A percentile compares a stretch with the other conserved stretches of the same genome.
phyloP scores from a whole-genome alignment of 305 asterid species.

The Andrographis paniculata region DNA sequence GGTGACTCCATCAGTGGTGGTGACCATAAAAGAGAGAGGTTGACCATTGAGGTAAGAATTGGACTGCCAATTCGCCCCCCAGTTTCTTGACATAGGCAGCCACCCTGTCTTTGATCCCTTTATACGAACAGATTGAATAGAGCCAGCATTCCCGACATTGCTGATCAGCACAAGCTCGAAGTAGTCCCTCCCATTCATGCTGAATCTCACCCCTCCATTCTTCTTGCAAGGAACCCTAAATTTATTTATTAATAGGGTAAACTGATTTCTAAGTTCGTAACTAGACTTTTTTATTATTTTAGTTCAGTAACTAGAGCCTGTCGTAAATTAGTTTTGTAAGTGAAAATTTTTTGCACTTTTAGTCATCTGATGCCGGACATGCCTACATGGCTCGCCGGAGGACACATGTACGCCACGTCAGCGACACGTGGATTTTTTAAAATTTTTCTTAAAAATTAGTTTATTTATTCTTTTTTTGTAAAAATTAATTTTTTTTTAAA shows the following conservation, averaged over 20 bases:
- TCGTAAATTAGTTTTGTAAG: no score
- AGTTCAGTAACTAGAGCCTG: no score
- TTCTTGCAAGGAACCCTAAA: constrained; percentile 57
- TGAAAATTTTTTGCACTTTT: no score
- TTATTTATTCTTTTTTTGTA: no score
- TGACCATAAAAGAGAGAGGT: constrained; percentile 46
- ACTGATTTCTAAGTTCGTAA: not conserved
- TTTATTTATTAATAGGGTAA: not conserved
- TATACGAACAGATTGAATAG: constrained; percentile 34
- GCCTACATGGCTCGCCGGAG: no score
- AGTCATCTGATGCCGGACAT: no score
- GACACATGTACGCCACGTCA: no score
- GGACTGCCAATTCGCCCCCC: constrained; percentile 74
- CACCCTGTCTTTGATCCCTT: constrained; percentile 48
- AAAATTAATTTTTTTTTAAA: no score
- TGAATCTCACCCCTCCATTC: constrained; percentile 50
- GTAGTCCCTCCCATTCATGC: constrained; percentile 45
- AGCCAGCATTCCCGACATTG: constrained; percentile 53
- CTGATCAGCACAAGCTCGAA: constrained; percentile 47
- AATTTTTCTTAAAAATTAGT: no score
- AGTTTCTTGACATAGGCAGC: constrained; percentile 50
- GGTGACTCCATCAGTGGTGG: constrained; percentile 42
- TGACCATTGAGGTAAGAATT: constrained; percentile 45
- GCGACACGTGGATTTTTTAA: no score
- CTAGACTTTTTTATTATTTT: no score